Conservation (phyloP, 2,329 filamentous ascomycete species). For the Talaromyces sp. region DNA sequence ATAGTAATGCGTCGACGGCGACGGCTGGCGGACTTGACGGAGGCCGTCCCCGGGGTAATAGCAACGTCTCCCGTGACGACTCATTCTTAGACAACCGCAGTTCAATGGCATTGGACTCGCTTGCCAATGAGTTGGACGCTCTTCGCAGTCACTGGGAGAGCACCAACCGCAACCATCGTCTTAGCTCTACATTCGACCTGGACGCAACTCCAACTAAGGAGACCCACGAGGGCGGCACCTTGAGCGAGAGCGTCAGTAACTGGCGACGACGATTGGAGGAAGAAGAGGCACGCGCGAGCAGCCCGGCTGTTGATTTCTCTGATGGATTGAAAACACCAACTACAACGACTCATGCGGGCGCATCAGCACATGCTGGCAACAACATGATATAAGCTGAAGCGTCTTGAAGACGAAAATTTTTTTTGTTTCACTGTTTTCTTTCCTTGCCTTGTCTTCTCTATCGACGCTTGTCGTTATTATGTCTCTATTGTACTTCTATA, state of each 20-base stretch:
- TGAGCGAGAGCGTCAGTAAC: slow-evolving; percentile 69
- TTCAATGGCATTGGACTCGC: slow-evolving; percentile 74
- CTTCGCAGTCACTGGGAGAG: slow-evolving; percentile 90
- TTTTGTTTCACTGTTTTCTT: background rate
- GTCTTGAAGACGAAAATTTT: background rate
- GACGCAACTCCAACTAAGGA: slow-evolving; percentile 54
- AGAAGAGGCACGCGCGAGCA: slow-evolving; percentile 39
- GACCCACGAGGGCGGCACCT: slow-evolving; percentile 33
- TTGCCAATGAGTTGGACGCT: slow-evolving; percentile 87
- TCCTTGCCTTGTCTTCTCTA: background rate
- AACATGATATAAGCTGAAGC: slow-evolving; percentile 32
- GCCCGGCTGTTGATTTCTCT: slow-evolving; percentile 16
- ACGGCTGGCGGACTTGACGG: slow-evolving; percentile 27
- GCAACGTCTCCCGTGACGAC: slow-evolving; percentile 41
- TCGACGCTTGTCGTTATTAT: background rate
- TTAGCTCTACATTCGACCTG: slow-evolving; percentile 86
- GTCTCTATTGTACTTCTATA: slow-evolving; percentile 14
- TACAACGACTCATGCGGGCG: slow-evolving; percentile 10
- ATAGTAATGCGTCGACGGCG: slow-evolving; percentile 52
- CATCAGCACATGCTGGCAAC: slow-evolving; percentile 15
- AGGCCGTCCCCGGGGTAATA: slow-evolving; percentile 35
- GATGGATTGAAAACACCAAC: slow-evolving; percentile 23
- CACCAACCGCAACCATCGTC: slow-evolving; percentile 88
- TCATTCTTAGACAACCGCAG: slow-evolving; percentile 51
- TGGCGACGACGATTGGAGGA: slow-evolving; percentile 74